Base-by-base conservation (phyloP, 331 rosid genomes). In the Saraca asoca region DNA sequence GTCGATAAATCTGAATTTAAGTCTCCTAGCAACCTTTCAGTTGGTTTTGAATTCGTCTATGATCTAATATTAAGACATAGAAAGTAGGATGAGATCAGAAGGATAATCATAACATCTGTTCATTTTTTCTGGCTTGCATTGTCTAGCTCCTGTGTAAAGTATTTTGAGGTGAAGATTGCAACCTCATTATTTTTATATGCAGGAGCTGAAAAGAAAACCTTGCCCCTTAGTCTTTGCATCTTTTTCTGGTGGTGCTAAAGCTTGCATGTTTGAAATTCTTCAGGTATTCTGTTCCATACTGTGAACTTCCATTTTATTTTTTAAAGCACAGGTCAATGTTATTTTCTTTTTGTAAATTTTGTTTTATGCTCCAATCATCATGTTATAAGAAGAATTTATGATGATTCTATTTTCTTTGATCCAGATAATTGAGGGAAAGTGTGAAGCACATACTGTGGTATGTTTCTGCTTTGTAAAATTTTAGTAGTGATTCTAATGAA, bases 231-330 rank as follows among this genome's bases (percentile, higher is more conserved):
- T 93, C 20, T 87, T 94, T 41, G 91, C 89, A 9, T 90, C 99
- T 43, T 90, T 94, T 76, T 90, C 99, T 31, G 99, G 99, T 7
- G 97, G 97, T 75, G 80, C 99, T 44, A 90, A 84, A 83, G 82
- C 96, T 65, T 94, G 96, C 69, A 88, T 94, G 99, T 65, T 69
- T 62, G 85, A 85, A 78, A 77, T 90, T 83, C 87, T 94, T 73
- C 96, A 86, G 99, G 99, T 94, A 77, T 76, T 72, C 42, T 64
- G 14, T 79, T 78, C 37, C 12, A 13, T 24, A 38, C 57, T 59
- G 7, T 10, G 18, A 10, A 38, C 58, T 17, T 20, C 45, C 35
- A 35, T 49, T 34, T 17, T 18, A 16, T n/a, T 10, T 18, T 51
- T 7, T 41, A 8, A 4, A 17, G 51, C 15, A 19, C 31, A 11